Conservation (phyloP, 371 early-diverging fungal genomes). For the Mortierella sp. region DNA sequence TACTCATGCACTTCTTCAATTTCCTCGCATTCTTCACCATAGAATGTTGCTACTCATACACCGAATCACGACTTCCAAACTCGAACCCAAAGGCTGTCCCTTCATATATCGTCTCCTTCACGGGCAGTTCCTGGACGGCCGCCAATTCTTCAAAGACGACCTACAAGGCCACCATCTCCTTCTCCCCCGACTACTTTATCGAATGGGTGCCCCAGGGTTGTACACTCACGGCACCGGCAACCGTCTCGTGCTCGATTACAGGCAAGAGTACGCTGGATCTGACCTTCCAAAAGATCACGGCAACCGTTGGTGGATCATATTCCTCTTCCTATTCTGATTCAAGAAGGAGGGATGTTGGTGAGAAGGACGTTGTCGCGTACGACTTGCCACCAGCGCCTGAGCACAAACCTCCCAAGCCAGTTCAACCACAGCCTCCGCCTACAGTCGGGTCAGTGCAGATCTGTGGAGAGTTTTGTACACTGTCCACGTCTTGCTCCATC, state of each 20-base stretch:
- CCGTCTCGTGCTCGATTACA: background rate
- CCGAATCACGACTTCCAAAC: background rate
- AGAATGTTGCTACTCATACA: background rate
- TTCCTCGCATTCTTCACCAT: background rate
- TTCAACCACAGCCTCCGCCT: background rate
- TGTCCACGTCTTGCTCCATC: background rate
- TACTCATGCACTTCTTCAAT: background rate
- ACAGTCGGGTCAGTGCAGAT: background rate
- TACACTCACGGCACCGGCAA: background rate
- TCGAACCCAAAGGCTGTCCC: background rate
- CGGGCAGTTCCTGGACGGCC: background rate
- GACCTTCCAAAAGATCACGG: background rate
- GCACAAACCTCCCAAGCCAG: background rate
- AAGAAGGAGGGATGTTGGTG: too few species aligned
- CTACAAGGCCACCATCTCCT: background rate
- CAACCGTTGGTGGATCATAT: background rate
- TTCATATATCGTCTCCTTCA: background rate
- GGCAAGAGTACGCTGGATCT: background rate
- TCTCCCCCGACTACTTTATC: background rate
- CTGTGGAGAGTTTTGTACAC: constrained; percentile 1
- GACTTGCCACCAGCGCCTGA: background rate
- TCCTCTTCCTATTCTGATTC: background rate
- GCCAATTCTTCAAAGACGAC: background rate
- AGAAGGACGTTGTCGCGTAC: background rate
- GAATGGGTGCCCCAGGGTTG: background rate